Percentiles rank a stretch among this genome's conserved stretches.
Conservation (phyloP, 768 basidiomycete species). For the Psilocybe tampanensis region DNA sequence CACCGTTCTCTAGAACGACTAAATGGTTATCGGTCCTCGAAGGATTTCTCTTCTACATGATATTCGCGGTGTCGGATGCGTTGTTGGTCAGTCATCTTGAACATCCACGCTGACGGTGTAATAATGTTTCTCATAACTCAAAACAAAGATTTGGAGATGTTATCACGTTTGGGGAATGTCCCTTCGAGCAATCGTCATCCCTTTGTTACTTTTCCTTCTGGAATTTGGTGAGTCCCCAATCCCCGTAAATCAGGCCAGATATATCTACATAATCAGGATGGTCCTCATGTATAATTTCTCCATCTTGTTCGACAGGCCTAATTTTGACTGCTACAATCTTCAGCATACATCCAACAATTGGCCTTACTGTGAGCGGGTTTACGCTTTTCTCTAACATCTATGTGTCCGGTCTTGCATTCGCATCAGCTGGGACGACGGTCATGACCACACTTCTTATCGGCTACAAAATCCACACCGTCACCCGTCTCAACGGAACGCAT, state of each 20-base stretch:
- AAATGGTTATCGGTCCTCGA: too few relatives aligned
- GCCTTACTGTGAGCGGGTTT: too few relatives aligned
- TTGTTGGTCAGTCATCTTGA: background rate
- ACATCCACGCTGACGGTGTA: background rate
- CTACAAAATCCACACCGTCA: background rate
- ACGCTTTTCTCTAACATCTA: background rate
- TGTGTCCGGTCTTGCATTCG: background rate
- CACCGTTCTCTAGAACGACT: too few relatives aligned
- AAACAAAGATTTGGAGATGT: background rate
- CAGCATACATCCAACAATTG: too few relatives aligned
- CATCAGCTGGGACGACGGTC: background rate
- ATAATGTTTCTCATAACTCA: background rate
- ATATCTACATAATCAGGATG: too few relatives aligned
- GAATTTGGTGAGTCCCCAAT: background rate
- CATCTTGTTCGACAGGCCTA: too few relatives aligned
- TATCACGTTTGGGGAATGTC: background rate
- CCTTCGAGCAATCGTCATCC: background rate
- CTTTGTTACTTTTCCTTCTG: background rate
- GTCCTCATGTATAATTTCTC: too few relatives aligned
- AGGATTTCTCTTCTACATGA: background rate
- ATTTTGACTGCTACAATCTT: background rate
- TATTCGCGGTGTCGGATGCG: background rate
- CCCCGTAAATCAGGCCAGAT: too few relatives aligned
- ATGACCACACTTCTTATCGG: background rate
- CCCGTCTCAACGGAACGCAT: background rate